These are phyloP conservation scores for Pseudocercospora fijiensis DNA, from an alignment of 2,329 filamentous ascomycete species.

Conservation along the genomic window DNA sequence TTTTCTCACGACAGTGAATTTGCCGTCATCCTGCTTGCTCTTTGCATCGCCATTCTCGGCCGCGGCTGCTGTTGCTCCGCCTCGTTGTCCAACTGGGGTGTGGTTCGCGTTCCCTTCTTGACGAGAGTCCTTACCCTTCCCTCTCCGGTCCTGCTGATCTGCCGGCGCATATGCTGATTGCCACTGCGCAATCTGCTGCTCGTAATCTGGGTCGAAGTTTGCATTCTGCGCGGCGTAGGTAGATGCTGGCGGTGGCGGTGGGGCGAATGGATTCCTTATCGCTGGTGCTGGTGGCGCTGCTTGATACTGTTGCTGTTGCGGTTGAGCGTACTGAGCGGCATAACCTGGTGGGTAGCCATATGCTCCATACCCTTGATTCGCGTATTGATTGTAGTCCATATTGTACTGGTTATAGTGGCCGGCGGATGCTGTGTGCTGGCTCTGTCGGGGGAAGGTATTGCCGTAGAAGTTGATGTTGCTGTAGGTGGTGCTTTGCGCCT, in stretches of 20 bases:
- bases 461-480: not conserved
- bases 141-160: conserved; percentile 21
- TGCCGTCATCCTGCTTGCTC: conserved; percentile 21
- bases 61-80: conserved; percentile 13
- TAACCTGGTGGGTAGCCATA: conserved; percentile 28
- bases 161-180: conserved; percentile 57
- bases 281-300: conserved; percentile 65
- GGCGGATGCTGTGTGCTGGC: not conserved
- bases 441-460: not conserved
- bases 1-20: conserved; percentile 72
- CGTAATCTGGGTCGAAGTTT: conserved; percentile 71
- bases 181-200: conserved; percentile 92
- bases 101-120: conserved; percentile 20
- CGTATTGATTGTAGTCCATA: conserved; percentile 25
- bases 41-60: conserved; percentile 14
- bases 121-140: conserved; percentile 22
- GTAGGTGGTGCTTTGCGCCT: not conserved
- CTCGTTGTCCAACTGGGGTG: conserved; percentile 24
- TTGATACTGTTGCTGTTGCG: conserved; percentile 32
- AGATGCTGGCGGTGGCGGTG: conserved; percentile 41
- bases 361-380: conserved; percentile 23
- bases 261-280: conserved; percentile 79
- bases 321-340: conserved; percentile 38
- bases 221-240: conserved; percentile 37
- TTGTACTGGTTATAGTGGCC: not conserved